phyloP scores from a whole-genome alignment of 2,329 filamentous ascomycete genomes.

The Botryotinia narcissicola region DNA sequence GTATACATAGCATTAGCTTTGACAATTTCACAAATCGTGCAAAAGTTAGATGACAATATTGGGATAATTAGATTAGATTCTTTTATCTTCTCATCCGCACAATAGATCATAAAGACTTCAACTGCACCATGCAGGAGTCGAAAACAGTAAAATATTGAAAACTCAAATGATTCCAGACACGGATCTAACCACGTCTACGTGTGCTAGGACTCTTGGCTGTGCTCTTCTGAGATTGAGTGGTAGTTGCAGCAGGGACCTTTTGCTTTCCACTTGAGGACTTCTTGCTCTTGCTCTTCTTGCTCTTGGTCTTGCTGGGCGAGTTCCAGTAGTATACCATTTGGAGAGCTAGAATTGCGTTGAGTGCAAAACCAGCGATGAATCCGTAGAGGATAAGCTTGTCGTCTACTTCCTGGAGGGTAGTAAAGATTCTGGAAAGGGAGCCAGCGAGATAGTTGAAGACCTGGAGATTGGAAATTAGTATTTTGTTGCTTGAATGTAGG shows the following conservation, averaged over 20 bases:
- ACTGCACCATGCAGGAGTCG: constrained; percentile 32
- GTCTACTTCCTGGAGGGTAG: constrained; percentile 93
- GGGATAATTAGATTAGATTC: background rate
- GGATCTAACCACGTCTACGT: constrained; percentile 35
- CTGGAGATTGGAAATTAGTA: constrained; percentile 46
- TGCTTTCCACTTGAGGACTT: constrained; percentile 43
- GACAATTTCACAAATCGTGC: background rate
- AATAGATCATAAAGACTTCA: constrained; percentile 25
- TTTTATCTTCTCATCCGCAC: background rate
- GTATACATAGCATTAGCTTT: background rate
- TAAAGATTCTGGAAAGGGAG: constrained; percentile 93
- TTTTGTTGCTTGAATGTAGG: background rate
- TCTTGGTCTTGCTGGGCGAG: constrained; percentile 41
- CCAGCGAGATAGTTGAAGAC: constrained; percentile 98
- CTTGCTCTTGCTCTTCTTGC: constrained; percentile 21
- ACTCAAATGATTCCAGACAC: background rate
- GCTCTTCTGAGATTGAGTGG: constrained; percentile 21
- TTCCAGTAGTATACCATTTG: constrained; percentile 99
- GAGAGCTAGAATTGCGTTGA: constrained; percentile 80
- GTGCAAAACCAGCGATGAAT: constrained; percentile 84
- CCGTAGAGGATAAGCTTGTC: constrained; percentile 95
- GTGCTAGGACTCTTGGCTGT: constrained; percentile 36
- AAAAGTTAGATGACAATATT: background rate
- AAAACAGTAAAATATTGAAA: constrained; percentile 4
- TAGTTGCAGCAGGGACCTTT: constrained; percentile 32